phyloP scores from a whole-genome alignment of 768 basidiomycete species.

The Myochromella boudieri region DNA sequence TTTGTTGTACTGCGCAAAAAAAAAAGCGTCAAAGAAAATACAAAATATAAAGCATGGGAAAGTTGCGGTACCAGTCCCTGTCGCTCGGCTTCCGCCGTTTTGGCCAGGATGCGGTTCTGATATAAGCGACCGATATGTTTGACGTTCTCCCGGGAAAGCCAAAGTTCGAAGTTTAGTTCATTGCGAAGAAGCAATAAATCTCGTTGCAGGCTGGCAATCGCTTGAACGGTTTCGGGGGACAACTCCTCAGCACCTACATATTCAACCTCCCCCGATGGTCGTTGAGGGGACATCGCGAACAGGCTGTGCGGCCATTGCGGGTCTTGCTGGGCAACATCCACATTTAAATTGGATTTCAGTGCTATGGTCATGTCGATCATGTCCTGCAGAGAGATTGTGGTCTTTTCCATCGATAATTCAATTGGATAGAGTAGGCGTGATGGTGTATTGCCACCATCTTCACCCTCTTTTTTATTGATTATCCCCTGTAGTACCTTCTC shows the following conservation, averaged over 20 bases:
- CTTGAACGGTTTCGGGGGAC: constrained; percentile 55
- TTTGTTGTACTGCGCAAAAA: constrained; percentile 72
- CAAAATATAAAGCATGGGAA: not conserved
- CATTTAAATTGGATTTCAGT: constrained; percentile 67
- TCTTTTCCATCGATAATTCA: constrained; percentile 35
- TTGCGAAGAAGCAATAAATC: constrained; percentile 74
- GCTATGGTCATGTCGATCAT: constrained; percentile 74
- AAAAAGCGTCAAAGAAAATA: not conserved
- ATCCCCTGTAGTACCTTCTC: constrained; percentile 10
- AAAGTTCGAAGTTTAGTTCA: constrained; percentile 84
- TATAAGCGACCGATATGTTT: constrained; percentile 82
- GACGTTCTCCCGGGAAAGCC: constrained; percentile 79
- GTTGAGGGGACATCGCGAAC: constrained; percentile 32
- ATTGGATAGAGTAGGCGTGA: constrained; percentile 33
- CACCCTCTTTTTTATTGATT: not conserved
- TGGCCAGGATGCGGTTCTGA: constrained; percentile 68
- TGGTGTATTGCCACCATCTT: constrained; percentile 14
- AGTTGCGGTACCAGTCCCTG: constrained; percentile 68
- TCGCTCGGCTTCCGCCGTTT: constrained; percentile 76
- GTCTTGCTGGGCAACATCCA: constrained; percentile 55
- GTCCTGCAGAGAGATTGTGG: constrained; percentile 64
- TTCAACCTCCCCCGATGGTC: constrained; percentile 19
- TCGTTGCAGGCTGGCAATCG: constrained; percentile 70
- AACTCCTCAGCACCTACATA: constrained; percentile 21
- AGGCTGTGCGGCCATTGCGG: constrained; percentile 53